Base-by-base conservation (phyloP, 257 asterid species). In the Solanum medicagineum region DNA sequence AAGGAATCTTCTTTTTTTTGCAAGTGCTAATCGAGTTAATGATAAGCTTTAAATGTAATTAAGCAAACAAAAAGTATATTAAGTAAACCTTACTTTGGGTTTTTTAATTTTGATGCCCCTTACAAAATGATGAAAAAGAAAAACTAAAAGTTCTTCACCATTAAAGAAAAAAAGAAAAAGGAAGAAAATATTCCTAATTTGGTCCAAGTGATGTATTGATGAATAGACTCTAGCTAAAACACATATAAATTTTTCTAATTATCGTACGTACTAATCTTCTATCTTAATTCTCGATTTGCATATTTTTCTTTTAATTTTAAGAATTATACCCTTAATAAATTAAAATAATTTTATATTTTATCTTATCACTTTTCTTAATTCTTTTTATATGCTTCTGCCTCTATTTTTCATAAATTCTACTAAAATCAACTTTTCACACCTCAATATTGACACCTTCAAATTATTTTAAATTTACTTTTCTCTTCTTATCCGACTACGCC, bases 201-300 rank as follows among this genome's bases (percentile, higher is more conserved):
- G 13, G 63, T 53, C 16, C 14, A 49, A 49, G 7, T 49, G 3
- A 22, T 74, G 12, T 8, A 74, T 74, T 22, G 47, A 47, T 44
- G 10, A 44, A 8, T 74, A 74, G 0, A 22, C 47, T 53, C 42
- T 47, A 45, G 57, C n/a, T 45, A n/a, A 36, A 2, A 36, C 5
- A 36, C 5, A 36, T 36, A 36, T 36, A 2, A 36, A 36, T 36
- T 36, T 36, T 36, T 2, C 5, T 29, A 0, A 29, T 29, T 29
- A 29, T n/a, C 1, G 29, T 20, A 59, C 5, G 1, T 10, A 59
- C 29, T 59, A 59, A 9, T 10, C 4, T 57, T 59, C 4, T n/a
- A 59, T 0, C 2, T 0, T 59, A 2, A n/a, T n/a, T 20, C 0
- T 59, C 7, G n/a, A 59, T 10, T 0, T 10, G 1, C 29, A 59